Conservation (phyloP, 176 grass and related monocot species). For the Carex scoparia region DNA sequence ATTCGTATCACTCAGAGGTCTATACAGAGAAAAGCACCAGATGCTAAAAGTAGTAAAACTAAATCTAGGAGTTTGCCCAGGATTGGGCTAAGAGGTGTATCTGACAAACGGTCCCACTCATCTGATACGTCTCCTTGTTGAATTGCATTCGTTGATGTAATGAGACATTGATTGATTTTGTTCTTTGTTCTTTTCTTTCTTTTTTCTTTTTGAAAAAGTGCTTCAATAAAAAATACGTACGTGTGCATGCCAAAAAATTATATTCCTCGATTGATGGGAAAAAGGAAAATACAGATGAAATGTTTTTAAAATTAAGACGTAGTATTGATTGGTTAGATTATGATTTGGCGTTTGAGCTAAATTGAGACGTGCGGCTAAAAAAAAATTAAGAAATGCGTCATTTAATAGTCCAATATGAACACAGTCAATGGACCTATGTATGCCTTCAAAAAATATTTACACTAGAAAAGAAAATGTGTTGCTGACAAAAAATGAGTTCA, state of each 20-base stretch:
- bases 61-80: background rate
- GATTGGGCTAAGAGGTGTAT: background rate
- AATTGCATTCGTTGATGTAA: background rate
- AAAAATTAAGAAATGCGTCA: too few relatives aligned
- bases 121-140: background rate
- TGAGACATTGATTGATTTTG: background rate
- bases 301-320: background rate
- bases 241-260: background rate
- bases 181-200: background rate
- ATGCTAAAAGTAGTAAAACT: constrained; percentile 23
- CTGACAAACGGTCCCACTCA: constrained; percentile 12
- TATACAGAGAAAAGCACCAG: constrained; percentile 49
- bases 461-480: too few relatives aligned
- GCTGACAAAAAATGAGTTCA: too few relatives aligned
- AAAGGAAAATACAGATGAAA: background rate
- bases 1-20: constrained; percentile 67
- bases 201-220: background rate
- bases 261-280: background rate
- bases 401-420: too few relatives aligned
- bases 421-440: too few relatives aligned
- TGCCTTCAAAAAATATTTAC: too few relatives aligned
- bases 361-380: too few relatives aligned
- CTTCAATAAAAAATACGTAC: background rate
- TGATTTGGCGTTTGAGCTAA: too few relatives aligned
- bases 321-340: too few relatives aligned